Conservation (phyloP, 2,329 filamentous ascomycete genomes). For the Xylariaceae sp. region DNA sequence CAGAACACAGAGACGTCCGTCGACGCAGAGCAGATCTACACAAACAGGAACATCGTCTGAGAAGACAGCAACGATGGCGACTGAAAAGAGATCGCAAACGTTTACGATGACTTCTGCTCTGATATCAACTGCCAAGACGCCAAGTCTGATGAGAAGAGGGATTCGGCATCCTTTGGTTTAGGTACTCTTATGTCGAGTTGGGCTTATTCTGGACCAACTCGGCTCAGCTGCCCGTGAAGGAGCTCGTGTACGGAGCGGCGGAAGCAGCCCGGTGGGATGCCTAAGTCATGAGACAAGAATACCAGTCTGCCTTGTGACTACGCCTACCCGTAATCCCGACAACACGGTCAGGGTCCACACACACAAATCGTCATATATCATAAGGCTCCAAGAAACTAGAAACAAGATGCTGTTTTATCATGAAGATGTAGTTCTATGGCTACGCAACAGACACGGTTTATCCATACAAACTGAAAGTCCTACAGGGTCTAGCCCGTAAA, state of each 20-base stretch:
- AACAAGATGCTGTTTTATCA: neutral
- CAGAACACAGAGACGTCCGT: neutral
- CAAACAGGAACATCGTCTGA: neutral
- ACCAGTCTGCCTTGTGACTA: neutral
- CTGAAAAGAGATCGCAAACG: neutral
- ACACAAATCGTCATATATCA: neutral
- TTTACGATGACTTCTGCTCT: neutral
- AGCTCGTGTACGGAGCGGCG: no score
- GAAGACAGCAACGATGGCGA: neutral
- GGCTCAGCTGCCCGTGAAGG: neutral
- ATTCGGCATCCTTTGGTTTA: neutral
- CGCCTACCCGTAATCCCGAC: no score
- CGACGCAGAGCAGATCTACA: neutral
- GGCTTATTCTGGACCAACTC: neutral
- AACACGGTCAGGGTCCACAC: no score
- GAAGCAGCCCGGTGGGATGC: neutral
- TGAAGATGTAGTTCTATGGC: constrained; percentile 19
- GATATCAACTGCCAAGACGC: neutral
- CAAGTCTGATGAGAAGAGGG: neutral
- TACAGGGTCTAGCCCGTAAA: constrained; percentile 31
- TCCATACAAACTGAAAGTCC: constrained; percentile 17
- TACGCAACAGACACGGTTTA: constrained; percentile 15
- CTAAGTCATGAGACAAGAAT: neutral
- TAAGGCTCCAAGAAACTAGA: neutral
- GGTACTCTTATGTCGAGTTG: no score